Base-by-base conservation (phyloP, 257 asterid genomes). In the Salvia hispanica region DNA sequence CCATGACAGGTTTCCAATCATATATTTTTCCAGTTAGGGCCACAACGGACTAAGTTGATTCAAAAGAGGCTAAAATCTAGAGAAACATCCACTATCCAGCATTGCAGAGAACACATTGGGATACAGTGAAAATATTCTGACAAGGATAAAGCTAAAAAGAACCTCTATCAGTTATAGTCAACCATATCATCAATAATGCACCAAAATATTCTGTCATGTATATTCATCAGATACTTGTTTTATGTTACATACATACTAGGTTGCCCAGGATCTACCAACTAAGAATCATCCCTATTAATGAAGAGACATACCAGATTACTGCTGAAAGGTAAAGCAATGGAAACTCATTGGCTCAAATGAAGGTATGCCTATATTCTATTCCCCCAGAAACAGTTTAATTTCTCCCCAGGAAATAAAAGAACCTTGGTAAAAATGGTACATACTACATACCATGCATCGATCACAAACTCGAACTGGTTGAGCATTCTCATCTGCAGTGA, bases 401-500 rank as follows among this genome's bases (percentile, higher is more conserved):
- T 60, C 64, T 40, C 16, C 18, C 1, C 25, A 16, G 48, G 46
- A 18, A 47, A 48, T 7, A 34, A 9, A 25, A 47, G 36, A 43
- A 54, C n/a, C n/a, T 14, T 9, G 67, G 62, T 48, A 60, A 28
- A 46, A 44, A 40, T 9, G 60, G 42, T 25, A 51, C 88, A 52
- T 87, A 91, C 96, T 15, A 56, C 88, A 52, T 87, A 91, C 98
- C 98, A 91, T 78, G 95, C 98, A 91, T 43, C 64, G 72, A 71
- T 91, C 98, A 78, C 98, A 91, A 74, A 91, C 96, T 70, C 94
- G 91, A 75, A 91, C 98, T 40, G 86, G 89, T 80, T 85, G 98
- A 46, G 98, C 92, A 76, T 82, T n/a, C 71, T 85, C 94, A 52
- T 91, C 96, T 34, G 88, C 82, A 7, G 94, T 91, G 37, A 91